These are phyloP conservation scores for Helicostylum pulchrum DNA, from an alignment of 192 early-diverging fungal species.

Conservation along the genomic window DNA sequence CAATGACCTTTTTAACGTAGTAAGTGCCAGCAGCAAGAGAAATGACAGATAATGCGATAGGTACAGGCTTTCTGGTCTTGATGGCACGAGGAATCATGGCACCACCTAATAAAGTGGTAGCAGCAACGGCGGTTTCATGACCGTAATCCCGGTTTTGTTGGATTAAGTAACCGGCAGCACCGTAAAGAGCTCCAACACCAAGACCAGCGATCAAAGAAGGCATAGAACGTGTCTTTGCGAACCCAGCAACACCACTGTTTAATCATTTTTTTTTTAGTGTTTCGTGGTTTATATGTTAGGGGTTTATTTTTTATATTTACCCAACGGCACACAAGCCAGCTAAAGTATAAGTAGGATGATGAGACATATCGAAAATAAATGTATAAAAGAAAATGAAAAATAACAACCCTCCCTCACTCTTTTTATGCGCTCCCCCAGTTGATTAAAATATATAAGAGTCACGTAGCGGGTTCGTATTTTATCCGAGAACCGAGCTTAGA, in stretches of 20 bases:
- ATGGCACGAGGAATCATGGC: conserved; percentile 40
- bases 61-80: conserved; percentile 35
- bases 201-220: conserved; percentile 41
- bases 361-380: conserved; percentile 21
- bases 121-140: conserved; percentile 40
- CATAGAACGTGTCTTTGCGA: conserved; percentile 33
- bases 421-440: too few relatives aligned
- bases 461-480: too few relatives aligned
- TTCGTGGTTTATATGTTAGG: neutral
- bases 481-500: too few relatives aligned
- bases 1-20: conserved; percentile 44
- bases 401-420: neutral
- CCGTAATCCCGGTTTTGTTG: conserved; percentile 41
- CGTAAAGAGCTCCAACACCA: conserved; percentile 37
- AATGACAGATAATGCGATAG: conserved; percentile 31
- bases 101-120: conserved; percentile 36
- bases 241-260: conserved; percentile 35
- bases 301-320: conserved; percentile 13
- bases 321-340: conserved; percentile 26
- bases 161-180: conserved; percentile 39
- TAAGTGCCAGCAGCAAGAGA: conserved; percentile 42
- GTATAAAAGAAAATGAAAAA: conserved; percentile 10
- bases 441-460: too few relatives aligned
- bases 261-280: neutral
- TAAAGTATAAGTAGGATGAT: conserved; percentile 38